A percentile compares a stretch with the other conserved stretches of the same genome.
phyloP scores from a whole-genome alignment of 768 basidiomycete species.

The Hirschioporus abietinus region DNA sequence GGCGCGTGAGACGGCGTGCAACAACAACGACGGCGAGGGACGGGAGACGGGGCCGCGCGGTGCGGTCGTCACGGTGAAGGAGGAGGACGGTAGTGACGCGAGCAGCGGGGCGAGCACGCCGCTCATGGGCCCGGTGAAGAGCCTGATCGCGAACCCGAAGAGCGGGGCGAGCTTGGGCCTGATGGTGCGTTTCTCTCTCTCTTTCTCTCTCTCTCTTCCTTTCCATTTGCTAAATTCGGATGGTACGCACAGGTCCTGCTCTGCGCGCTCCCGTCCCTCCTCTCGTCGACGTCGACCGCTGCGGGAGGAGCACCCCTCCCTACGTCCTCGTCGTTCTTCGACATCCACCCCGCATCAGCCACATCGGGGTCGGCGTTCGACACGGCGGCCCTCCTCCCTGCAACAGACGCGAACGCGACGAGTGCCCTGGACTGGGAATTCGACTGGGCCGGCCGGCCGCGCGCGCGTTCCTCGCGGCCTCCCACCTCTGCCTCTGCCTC shows the following conservation, averaged over 20 bases:
- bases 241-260: conserved; percentile 58
- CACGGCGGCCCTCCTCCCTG: conserved; percentile 36
- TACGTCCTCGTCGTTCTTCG: conserved; percentile 51
- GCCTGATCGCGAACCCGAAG: background rate
- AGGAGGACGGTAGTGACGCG: background rate
- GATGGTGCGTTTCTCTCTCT: conserved; percentile 48
- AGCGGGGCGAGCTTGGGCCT: conserved; percentile 57
- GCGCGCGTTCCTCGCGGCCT: conserved; percentile 21
- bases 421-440: conserved; percentile 17
- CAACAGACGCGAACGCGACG: conserved; percentile 42
- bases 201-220: conserved; percentile 13
- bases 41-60: too few species aligned
- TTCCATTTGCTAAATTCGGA: background rate
- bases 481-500: background rate
- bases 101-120: background rate
- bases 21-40: background rate
- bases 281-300: conserved; percentile 57
- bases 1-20: background rate
- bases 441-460: conserved; percentile 11
- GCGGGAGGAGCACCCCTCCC: conserved; percentile 35
- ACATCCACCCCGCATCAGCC: conserved; percentile 32
- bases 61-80: background rate
- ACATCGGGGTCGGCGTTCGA: conserved; percentile 19
- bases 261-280: conserved; percentile 69
- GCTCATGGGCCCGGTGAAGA: background rate